Conservation (phyloP, 768 basidiomycete genomes). For the Clathrus columnatus region DNA sequence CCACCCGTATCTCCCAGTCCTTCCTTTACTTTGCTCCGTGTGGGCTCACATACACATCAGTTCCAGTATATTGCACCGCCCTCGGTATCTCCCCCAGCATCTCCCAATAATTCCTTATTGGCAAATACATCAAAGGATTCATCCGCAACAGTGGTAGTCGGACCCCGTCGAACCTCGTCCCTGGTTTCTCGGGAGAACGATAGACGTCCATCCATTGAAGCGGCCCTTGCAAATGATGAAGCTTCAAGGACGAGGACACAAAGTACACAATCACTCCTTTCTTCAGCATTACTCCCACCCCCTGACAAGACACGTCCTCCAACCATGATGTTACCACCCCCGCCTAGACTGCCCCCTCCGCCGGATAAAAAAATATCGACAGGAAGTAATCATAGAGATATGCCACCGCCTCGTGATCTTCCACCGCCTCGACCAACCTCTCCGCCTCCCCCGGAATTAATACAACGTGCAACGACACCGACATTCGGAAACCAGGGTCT, state of each 20-base stretch:
- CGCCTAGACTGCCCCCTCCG: conserved; percentile 68
- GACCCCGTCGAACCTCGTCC: conserved; percentile 24
- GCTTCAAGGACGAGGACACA: conserved; percentile 16
- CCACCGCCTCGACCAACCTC: conserved; percentile 87
- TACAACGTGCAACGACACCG: conserved; percentile 85
- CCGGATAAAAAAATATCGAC: conserved; percentile 54
- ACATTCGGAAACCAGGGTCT: conserved; percentile 57
- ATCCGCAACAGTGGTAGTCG: conserved; percentile 34
- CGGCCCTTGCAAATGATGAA: conserved; percentile 40
- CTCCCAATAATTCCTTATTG: conserved; percentile 25
- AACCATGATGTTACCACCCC: conserved; percentile 70
- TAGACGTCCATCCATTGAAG: conserved; percentile 65
- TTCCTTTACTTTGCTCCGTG: conserved; percentile 41
- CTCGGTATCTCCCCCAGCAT: conserved; percentile 26
- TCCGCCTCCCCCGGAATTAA: conserved; percentile 86
- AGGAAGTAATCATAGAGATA: conserved; percentile 12
- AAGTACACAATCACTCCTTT: conserved; percentile 45
- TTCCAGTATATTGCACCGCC: conserved; percentile 56
- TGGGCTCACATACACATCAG: conserved; percentile 53
- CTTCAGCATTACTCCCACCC: conserved; percentile 41
- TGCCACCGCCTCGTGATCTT: conserved; percentile 34
- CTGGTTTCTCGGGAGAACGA: conserved; percentile 33
- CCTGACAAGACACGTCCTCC: conserved; percentile 76
- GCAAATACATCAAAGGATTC: conserved; percentile 38
- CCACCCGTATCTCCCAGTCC: conserved; percentile 22